A percentile compares a stretch with the other conserved stretches of the same genome.
Conservation (phyloP, 306 rosid genomes). For the Citrullus mucosospermus region DNA sequence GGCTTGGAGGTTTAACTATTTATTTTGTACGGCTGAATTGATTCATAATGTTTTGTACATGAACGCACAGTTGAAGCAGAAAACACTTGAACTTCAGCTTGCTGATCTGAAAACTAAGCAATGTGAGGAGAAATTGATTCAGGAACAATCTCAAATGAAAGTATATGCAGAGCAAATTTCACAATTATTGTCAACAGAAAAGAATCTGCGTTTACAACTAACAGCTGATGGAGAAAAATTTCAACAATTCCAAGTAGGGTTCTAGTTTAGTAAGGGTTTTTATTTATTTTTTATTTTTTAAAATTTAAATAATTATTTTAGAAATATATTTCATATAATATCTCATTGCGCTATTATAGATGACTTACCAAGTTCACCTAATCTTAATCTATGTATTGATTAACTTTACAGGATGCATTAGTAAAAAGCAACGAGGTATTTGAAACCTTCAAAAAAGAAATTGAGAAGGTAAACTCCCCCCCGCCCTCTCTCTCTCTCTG, state of each 20-base stretch:
- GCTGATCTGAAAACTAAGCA: slow-evolving; percentile 77
- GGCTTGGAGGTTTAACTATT: slow-evolving; percentile 4
- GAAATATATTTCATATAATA: background rate
- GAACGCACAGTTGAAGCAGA: slow-evolving; percentile 73
- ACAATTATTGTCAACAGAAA: slow-evolving; percentile 72
- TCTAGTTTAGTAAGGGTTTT: background rate
- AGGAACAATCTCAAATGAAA: slow-evolving; percentile 83
- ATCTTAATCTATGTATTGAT: background rate
- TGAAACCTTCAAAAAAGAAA: slow-evolving; percentile 84
- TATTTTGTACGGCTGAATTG: slow-evolving; percentile 3
- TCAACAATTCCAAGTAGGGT: slow-evolving; percentile 77
- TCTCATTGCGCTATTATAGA: background rate
- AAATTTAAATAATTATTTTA: background rate
- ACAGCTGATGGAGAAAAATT: slow-evolving; percentile 93
- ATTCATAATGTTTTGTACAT: slow-evolving; percentile 18
- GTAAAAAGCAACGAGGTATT: slow-evolving; percentile 82
- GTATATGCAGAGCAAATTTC: slow-evolving; percentile 87
- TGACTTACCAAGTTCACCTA: background rate
- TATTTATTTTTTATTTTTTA: background rate
- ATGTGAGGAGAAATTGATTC: slow-evolving; percentile 67
- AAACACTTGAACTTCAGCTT: slow-evolving; percentile 80
- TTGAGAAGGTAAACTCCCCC: slow-evolving; percentile 53
- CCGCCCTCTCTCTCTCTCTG: background rate
- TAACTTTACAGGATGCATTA: slow-evolving; percentile 67
- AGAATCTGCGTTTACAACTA: slow-evolving; percentile 64